Percentiles rank a stretch among this genome's conserved stretches.
Evolutionary conservation across 2,329 filamentous ascomycete genomes (phyloP).

Genomic region (Diaporthe sp.): DNA sequence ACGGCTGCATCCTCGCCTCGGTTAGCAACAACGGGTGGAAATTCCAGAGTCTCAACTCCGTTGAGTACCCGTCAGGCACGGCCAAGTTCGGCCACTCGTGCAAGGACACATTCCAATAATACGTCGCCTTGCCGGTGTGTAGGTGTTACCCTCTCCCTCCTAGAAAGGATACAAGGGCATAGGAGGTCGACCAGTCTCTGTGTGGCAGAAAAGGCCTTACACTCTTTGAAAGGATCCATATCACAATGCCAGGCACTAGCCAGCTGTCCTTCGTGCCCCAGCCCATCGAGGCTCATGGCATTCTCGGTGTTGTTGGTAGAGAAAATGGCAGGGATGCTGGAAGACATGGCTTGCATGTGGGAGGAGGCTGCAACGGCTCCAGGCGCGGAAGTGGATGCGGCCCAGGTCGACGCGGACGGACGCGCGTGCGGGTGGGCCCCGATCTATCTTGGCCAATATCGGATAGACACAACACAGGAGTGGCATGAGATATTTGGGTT

Average conservation of each 20-base stretch:
- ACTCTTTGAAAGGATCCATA: constrained; percentile 11
- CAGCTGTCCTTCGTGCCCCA: neutral
- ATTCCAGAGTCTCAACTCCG: neutral
- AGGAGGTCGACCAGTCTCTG: neutral
- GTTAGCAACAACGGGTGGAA: neutral
- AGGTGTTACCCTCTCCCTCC: neutral
- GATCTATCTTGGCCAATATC: constrained; percentile 11
- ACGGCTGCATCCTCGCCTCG: neutral
- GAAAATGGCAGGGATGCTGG: constrained; percentile 19
- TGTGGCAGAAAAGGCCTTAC: neutral
- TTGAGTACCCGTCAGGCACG: neutral
- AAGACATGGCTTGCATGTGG: constrained; percentile 20
- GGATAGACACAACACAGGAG: neutral
- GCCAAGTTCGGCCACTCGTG: neutral
- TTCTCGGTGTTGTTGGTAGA: constrained; percentile 7
- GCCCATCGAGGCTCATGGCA: constrained; percentile 7
- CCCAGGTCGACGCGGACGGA: neutral
- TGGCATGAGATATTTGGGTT: constrained; percentile 15
- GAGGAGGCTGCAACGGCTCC: neutral
- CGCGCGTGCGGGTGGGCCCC: neutral
- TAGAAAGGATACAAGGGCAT: constrained; percentile 1
- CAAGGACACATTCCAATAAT: neutral
- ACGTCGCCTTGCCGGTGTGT: neutral
- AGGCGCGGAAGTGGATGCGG: neutral
- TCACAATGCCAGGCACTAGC: constrained; percentile 10